Conservation (phyloP, 192 early-diverging fungal species). For the Cladochytrium replicatum region DNA sequence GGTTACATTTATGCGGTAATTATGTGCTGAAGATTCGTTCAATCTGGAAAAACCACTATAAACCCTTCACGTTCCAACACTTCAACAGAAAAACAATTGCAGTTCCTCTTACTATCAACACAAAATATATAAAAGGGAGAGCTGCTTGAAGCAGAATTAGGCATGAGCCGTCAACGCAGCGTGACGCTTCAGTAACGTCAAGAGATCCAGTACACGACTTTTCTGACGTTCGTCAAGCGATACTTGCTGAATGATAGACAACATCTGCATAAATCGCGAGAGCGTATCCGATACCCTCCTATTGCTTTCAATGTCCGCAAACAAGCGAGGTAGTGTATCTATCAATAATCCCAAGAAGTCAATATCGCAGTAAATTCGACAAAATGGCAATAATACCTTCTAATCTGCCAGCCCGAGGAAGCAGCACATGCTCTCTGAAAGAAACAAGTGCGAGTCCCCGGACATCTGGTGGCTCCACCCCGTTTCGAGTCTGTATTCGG, state of each 20-base stretch:
- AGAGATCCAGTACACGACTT: too few relatives aligned
- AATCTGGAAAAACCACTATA: too few relatives aligned
- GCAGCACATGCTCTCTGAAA: constrained; percentile 58
- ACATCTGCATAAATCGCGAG: constrained; percentile 64
- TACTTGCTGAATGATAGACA: constrained; percentile 49
- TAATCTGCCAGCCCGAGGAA: constrained; percentile 48
- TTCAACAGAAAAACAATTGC: too few relatives aligned
- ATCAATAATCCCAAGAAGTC: not conserved
- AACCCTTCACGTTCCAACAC: too few relatives aligned
- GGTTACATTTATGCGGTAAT: too few relatives aligned
- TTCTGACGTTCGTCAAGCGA: too few relatives aligned
- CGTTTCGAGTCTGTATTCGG: constrained; percentile 16
- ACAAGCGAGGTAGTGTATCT: constrained; percentile 54
- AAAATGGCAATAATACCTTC: constrained; percentile 37
- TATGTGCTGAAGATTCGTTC: too few relatives aligned
- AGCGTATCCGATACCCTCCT: constrained; percentile 54
- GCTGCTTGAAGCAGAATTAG: too few relatives aligned
- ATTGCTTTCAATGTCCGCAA: constrained; percentile 53
- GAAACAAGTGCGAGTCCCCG: constrained; percentile 48
- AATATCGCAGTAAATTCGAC: not conserved
- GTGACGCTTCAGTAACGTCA: too few relatives aligned
- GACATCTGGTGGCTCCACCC: constrained; percentile 45
- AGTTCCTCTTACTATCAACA: too few relatives aligned
- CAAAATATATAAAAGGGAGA: too few relatives aligned
- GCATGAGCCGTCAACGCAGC: too few relatives aligned